Base-by-base conservation (phyloP, 192 early-diverging fungal species). In the Phlyctochytrium arcticum region DNA sequence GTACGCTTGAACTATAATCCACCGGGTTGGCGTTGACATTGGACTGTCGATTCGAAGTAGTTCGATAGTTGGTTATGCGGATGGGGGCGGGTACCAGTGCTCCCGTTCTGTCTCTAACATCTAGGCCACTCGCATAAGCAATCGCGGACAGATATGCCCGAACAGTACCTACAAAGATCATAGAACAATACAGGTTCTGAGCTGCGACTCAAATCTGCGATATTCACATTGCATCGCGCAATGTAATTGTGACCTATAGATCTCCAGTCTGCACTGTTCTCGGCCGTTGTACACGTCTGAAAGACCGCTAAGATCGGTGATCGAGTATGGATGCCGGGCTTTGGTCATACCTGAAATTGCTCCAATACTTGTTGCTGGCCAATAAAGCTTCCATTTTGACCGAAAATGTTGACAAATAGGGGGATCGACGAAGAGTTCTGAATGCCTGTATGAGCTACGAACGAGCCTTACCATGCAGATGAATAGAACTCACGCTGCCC, bases 31-130 rank as follows among this genome's bases (percentile, higher is more conserved):
- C 51, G n/a, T 69, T 39, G 26, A 48, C 31, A 54, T 68, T 72
- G 26, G 64, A 54, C 26, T 50, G 46, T 26, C 49, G 36, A 32
- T 53, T 50, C 2, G 57, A 70, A 0, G 48, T 15, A 12, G 46
- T 21, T 15, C 57, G 36, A 46, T 46, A 60, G 60, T 78, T 80
- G 5, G 48, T 68, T 10, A 79, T 44, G 19, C 82, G 71, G 8
- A 81, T 73, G 10, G 82, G 76, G 8, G 81, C 48, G 1, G 82
- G 77, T 9, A 72, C 31, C 17, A 74, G 69, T 21, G 53, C 55
- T 5, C 60, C 65, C 7, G 48, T 60, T 26, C 62, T 61, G 36
- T 76, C 72, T 19, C 64, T 39, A 15, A 76, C 39, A 51, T 71
- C 72, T 74, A 55, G 1, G 26, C 6, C 42, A n/a, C 1, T 21